Evolutionary conservation across 2,329 filamentous ascomycete genomes (phyloP).

Genomic region (Neopestalotiopsis clavispora): DNA sequence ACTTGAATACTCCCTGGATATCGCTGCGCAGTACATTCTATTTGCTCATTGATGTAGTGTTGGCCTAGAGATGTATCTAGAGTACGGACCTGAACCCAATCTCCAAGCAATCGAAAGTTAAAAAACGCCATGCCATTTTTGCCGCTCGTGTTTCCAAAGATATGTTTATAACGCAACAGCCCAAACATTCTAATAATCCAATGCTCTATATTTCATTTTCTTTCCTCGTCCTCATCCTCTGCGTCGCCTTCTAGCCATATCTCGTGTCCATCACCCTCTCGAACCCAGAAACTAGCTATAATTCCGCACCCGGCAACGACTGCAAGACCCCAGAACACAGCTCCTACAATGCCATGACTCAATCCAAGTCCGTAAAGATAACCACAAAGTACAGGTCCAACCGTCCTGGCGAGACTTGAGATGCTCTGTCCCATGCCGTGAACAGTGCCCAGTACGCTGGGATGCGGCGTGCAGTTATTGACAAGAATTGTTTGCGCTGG

Average conservation of each 20-base stretch:
- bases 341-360: conserved; percentile 59
- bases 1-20: too few species aligned
- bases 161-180: neutral
- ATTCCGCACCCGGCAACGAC: conserved; percentile 53
- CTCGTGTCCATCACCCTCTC: conserved; percentile 68
- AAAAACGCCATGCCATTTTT: neutral
- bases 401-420: conserved; percentile 60
- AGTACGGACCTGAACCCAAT: too few species aligned
- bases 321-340: conserved; percentile 62
- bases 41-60: too few species aligned
- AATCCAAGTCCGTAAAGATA: conserved; percentile 65
- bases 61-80: too few species aligned
- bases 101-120: too few species aligned
- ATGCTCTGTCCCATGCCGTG: conserved; percentile 63
- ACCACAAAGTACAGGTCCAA: conserved; percentile 66
- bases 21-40: too few species aligned
- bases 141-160: neutral
- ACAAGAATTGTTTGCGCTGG: conserved; percentile 52
- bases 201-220: neutral
- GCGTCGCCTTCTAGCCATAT: conserved; percentile 68
- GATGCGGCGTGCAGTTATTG: conserved; percentile 54
- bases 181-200: neutral
- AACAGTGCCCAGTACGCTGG: conserved; percentile 50
- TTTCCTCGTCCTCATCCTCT: conserved; percentile 39
- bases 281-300: conserved; percentile 58